These are phyloP conservation scores for Malassezia furfur DNA, from an alignment of 1,284 basidiomycete genomes.

Conservation along the genomic window DNA sequence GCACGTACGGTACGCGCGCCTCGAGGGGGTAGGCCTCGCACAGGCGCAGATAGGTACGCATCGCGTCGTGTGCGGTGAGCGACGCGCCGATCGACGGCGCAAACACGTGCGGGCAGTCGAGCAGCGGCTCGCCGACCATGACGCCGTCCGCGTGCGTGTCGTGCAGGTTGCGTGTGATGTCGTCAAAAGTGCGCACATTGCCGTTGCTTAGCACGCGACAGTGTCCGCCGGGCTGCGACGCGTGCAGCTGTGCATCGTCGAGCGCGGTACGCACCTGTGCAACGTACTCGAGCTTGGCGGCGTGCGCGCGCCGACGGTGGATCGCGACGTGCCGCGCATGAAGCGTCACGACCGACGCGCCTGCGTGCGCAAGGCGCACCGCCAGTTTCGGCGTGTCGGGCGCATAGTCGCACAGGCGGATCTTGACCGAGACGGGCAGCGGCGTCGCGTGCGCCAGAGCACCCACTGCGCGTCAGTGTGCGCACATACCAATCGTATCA, in stretches of 20 bases:
- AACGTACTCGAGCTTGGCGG: conserved; percentile 59
- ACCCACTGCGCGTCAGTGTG: conserved; percentile 50
- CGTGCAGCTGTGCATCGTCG: conserved; percentile 34
- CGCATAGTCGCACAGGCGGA: conserved; percentile 52
- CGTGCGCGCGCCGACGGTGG: conserved; percentile 58
- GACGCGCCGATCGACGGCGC: not conserved
- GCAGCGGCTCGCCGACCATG: conserved; percentile 66
- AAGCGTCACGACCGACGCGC: conserved; percentile 60
- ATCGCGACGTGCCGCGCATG: conserved; percentile 64
- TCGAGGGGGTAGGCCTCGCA: conserved; percentile 9
- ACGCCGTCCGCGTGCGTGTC: conserved; percentile 62
- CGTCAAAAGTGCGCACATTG: conserved; percentile 59
- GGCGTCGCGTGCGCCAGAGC: conserved; percentile 33
- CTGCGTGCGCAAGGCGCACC: conserved; percentile 56
- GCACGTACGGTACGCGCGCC: not conserved
- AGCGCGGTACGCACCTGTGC: conserved; percentile 52
- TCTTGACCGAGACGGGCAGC: conserved; percentile 58
- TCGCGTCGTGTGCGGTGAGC: not conserved
- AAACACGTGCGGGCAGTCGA: conserved; percentile 56
- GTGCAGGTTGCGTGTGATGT: conserved; percentile 55
- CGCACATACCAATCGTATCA: conserved; percentile 50
- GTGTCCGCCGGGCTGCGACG: conserved; percentile 30
- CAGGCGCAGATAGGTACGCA: conserved; percentile 4
- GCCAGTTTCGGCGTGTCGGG: conserved; percentile 57
- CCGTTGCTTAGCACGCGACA: conserved; percentile 66